Conservation (phyloP, 176 grass and related monocot species). For the Oryza officinalis region DNA sequence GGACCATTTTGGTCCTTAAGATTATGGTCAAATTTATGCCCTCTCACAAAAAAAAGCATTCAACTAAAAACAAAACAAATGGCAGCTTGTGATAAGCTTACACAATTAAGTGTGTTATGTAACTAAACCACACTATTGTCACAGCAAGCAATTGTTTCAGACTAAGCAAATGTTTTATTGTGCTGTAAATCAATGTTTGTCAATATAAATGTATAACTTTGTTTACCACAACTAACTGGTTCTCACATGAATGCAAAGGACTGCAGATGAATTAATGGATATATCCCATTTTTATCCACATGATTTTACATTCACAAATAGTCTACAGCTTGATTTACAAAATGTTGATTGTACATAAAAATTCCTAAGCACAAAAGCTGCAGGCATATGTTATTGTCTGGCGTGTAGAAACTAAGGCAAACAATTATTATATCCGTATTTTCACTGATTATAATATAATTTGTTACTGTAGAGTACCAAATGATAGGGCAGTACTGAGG, state of each 20-base stretch:
- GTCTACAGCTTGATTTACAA: not conserved
- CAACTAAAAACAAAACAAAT: conserved; percentile 4
- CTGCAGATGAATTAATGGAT: not conserved
- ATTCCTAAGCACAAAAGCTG: not conserved
- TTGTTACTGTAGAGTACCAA: not conserved
- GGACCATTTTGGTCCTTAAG: conserved; percentile 25
- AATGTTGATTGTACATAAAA: conserved; percentile 2
- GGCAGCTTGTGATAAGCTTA: not conserved
- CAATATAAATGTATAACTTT: conserved; percentile 1
- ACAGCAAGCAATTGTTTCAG: not conserved
- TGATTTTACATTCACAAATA: not conserved
- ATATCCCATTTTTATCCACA: conserved; percentile 2
- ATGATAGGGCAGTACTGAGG: not conserved
- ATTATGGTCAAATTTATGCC: conserved; percentile 15
- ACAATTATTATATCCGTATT: not conserved
- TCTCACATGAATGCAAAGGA: conserved; percentile 10
- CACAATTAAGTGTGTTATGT: conserved; percentile 1
- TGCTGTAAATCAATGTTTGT: not conserved
- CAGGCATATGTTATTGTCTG: conserved; percentile 13
- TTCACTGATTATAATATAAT: conserved; percentile 13
- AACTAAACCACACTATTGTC: not conserved
- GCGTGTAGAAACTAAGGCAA: conserved; percentile 15
- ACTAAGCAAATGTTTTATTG: not conserved
- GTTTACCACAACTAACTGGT: not conserved
- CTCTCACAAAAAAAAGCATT: not conserved